A percentile compares a stretch with the other conserved stretches of the same genome.
phyloP scores from a whole-genome alignment of 1,284 basidiomycete species.

The Trichosporon inkin region DNA sequence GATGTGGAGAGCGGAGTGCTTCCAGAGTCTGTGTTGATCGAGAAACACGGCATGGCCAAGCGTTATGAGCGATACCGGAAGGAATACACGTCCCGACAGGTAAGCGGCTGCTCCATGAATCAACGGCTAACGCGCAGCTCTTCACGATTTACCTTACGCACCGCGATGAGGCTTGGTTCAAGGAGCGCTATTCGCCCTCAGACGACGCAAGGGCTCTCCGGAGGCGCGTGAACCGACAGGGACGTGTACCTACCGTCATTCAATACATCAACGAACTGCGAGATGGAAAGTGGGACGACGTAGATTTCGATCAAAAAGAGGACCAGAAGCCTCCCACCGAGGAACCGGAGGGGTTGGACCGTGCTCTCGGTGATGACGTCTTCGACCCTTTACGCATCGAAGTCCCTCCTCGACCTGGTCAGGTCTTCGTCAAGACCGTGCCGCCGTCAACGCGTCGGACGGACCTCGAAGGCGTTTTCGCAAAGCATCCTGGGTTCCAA shows the following conservation, averaged over 20 bases:
- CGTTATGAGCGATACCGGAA: constrained; percentile 90
- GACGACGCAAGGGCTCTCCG: constrained; percentile 66
- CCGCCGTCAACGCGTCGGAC: constrained; percentile 81
- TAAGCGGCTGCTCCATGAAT: constrained; percentile 54
- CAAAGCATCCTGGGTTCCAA: constrained; percentile 49
- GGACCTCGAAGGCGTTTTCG: constrained; percentile 75
- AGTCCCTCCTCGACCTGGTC: constrained; percentile 71
- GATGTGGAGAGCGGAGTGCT: constrained; percentile 26
- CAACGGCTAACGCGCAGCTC: constrained; percentile 46
- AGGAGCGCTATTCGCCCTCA: constrained; percentile 81
- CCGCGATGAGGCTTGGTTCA: constrained; percentile 86
- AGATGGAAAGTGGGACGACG: constrained; percentile 74
- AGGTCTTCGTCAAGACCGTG: constrained; percentile 89
- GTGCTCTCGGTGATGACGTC: constrained; percentile 54
- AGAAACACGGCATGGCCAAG: constrained; percentile 56
- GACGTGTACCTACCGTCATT: constrained; percentile 68
- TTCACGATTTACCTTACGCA: constrained; percentile 89
- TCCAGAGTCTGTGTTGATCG: constrained; percentile 56
- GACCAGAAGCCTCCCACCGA: constrained; percentile 25
- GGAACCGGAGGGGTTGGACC: constrained; percentile 39
- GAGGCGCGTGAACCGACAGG: constrained; percentile 69
- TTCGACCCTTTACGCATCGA: constrained; percentile 57
- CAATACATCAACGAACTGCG: constrained; percentile 73
- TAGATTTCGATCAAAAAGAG: constrained; percentile 39
- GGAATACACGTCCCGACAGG: constrained; percentile 76